Conservation (phyloP, 768 basidiomycete genomes). For the Ephemerocybe angulata region DNA sequence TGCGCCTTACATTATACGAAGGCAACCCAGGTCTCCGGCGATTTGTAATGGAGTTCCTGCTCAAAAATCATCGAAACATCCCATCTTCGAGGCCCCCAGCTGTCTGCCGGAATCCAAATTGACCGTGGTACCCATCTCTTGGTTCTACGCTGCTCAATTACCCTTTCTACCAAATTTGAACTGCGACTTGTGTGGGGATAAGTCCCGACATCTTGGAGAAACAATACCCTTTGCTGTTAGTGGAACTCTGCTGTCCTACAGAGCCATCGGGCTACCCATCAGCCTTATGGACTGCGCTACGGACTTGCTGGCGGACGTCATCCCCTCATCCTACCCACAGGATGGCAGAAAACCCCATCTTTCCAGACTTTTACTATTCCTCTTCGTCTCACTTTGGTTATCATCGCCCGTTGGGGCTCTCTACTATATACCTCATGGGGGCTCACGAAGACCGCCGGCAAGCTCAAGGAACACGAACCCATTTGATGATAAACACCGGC, state of each 20-base stretch:
- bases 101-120: neutral
- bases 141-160: neutral
- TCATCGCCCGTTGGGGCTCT: too few species aligned
- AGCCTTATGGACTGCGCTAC: too few species aligned
- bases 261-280: too few species aligned
- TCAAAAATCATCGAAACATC: neutral
- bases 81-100: neutral
- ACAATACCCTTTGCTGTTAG: too few species aligned
- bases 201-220: too few species aligned
- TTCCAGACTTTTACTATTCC: neutral
- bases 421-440: neutral
- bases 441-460: neutral
- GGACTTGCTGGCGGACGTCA: too few species aligned
- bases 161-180: neutral
- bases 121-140: constrained; percentile 1
- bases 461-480: neutral
- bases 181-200: too few species aligned
- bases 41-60: neutral
- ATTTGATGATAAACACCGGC: neutral
- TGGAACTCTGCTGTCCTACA: too few species aligned
- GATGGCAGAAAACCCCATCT: neutral
- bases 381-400: too few species aligned
- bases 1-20: too few species aligned
- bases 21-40: too few species aligned
- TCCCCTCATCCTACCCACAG: neutral